These are phyloP conservation scores for Monosporascus sp. DNA, from an alignment of 2,329 filamentous ascomycete species.

Conservation along the genomic window DNA sequence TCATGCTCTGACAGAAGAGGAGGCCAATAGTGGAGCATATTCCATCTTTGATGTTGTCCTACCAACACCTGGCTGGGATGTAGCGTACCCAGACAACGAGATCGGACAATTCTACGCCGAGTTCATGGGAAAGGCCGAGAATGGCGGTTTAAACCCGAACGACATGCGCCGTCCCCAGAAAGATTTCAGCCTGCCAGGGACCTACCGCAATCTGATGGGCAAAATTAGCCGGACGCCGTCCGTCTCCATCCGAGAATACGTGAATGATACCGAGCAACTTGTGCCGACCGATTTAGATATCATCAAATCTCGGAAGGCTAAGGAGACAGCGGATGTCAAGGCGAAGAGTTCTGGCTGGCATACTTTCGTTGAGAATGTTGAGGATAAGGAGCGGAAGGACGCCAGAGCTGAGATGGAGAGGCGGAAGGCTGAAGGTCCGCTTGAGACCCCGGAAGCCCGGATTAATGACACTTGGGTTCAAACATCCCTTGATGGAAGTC, in stretches of 20 bases:
- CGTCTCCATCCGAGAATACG: conserved; percentile 67
- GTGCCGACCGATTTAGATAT: conserved; percentile 80
- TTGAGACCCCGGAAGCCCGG: conserved; percentile 15
- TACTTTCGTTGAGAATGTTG: conserved; percentile 18
- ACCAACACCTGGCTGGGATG: conserved; percentile 86
- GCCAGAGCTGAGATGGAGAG: conserved; percentile 21
- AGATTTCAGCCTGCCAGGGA: conserved; percentile 82
- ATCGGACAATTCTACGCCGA: conserved; percentile 77
- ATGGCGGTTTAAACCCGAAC: conserved; percentile 74
- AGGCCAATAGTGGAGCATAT: conserved; percentile 70
- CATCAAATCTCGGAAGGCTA: conserved; percentile 41
- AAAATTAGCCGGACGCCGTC: conserved; percentile 60
- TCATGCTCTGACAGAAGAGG: conserved; percentile 68
- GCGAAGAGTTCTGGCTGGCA: conserved; percentile 17
- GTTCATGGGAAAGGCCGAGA: conserved; percentile 78
- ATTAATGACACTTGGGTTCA: conserved; percentile 37
- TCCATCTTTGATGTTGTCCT: conserved; percentile 85
- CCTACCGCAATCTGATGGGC: conserved; percentile 80
- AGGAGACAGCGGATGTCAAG: conserved; percentile 20
- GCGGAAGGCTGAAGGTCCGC: conserved; percentile 19
- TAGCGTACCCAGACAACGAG: conserved; percentile 78
- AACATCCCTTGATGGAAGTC: conserved; percentile 30
- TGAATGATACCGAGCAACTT: conserved; percentile 71
- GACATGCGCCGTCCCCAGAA: conserved; percentile 82
- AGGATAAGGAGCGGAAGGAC: conserved; percentile 17